Percentiles rank a stretch among this genome's conserved stretches.
Conservation (phyloP, 1,284 basidiomycete genomes). For the Fomitiporia mediterranea region DNA sequence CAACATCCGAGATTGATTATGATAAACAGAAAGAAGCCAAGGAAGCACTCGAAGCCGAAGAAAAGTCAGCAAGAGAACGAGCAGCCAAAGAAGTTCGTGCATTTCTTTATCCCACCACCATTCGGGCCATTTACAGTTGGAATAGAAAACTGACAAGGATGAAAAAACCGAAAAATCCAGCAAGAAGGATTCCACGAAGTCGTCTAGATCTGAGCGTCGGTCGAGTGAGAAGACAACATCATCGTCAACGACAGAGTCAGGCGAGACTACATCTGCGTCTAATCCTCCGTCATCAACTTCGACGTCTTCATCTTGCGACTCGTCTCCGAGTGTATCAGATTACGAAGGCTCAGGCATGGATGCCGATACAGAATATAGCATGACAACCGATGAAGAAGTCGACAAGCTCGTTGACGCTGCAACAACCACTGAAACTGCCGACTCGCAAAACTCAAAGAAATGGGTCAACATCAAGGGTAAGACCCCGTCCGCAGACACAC, state of each 20-base stretch:
- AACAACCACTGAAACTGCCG: conserved; percentile 26
- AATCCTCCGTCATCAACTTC: conserved; percentile 28
- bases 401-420: conserved; percentile 36
- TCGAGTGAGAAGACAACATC: conserved; percentile 13
- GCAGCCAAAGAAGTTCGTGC: conserved; percentile 24
- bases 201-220: conserved; percentile 11
- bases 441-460: conserved; percentile 48
- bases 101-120: not conserved
- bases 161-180: conserved; percentile 25
- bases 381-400: conserved; percentile 66
- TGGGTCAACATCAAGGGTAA: conserved; percentile 63
- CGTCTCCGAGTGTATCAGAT: conserved; percentile 21
- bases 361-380: conserved; percentile 67
- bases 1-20: not conserved
- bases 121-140: not conserved
- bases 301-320: conserved; percentile 17
- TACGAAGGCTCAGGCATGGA: conserved; percentile 49
- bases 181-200: not conserved
- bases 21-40: conserved; percentile 34
- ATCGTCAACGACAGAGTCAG: conserved; percentile 23
- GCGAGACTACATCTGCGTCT: conserved; percentile 18
- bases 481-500: conserved; percentile 15
- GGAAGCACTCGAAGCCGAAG: conserved; percentile 31
- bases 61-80: conserved; percentile 36
- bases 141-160: conserved; percentile 54